Percentiles rank a stretch among this genome's conserved stretches.
Evolutionary conservation across 257 asterid genomes (phyloP).

Genomic region (Schizonepeta tenuifolia): DNA sequence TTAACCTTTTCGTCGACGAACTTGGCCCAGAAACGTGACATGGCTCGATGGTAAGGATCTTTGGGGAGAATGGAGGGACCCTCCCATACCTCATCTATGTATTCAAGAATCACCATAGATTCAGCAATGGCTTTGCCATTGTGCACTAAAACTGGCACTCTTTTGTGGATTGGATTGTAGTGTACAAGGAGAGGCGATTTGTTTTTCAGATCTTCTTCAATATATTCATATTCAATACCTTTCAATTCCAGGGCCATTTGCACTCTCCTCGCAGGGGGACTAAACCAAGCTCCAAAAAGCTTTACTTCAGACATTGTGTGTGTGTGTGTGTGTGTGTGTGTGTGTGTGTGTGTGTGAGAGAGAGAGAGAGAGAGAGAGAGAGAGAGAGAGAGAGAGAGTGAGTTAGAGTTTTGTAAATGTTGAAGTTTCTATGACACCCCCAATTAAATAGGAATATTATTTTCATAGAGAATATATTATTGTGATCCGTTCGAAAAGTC

Average conservation of each 20-base stretch:
- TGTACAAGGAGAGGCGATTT: constrained; percentile 47
- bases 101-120: constrained; percentile 52
- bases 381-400: no score
- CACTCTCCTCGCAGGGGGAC: constrained; percentile 52
- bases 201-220: constrained; percentile 40
- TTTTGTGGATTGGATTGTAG: constrained; percentile 48
- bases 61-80: constrained; percentile 47
- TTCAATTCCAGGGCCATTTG: constrained; percentile 49
- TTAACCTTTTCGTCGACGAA: constrained; percentile 58
- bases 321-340: neutral
- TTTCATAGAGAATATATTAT: no score
- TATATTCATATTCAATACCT: constrained; percentile 49
- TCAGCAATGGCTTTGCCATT: constrained; percentile 52
- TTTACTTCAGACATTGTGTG: constrained; percentile 36
- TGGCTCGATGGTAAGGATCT: constrained; percentile 49
- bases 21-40: constrained; percentile 57
- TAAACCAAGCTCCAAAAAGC: constrained; percentile 42
- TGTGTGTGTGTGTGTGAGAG: no score
- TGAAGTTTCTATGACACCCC: no score
- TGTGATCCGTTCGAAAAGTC: no score
- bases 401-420: no score
- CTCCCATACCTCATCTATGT: constrained; percentile 54
- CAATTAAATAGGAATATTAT: no score
- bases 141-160: constrained; percentile 51
- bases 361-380: no score